A percentile compares a stretch with the other conserved stretches of the same genome.
Evolutionary conservation across 78 protist species (phyloP).

Genomic region (Reticulomyxa filosa): DNA sequence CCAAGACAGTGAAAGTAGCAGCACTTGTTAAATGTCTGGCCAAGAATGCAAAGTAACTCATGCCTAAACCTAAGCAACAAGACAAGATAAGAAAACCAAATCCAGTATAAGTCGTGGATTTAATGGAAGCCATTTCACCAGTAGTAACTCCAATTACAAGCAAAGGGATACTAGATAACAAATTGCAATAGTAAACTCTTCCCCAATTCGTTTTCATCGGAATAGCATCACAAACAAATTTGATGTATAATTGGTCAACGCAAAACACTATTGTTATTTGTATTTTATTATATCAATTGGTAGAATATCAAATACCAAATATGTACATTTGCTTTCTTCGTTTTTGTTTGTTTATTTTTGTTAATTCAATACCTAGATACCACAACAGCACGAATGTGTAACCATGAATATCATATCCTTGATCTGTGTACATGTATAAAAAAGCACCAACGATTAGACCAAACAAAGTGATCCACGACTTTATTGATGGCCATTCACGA

Average conservation of each 20-base stretch:
- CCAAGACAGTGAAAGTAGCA: background rate
- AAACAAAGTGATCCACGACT: background rate
- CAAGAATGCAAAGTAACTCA: conserved; percentile 1
- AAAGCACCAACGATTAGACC: background rate
- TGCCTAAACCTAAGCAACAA: background rate
- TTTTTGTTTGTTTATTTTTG: no score
- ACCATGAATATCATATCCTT: background rate
- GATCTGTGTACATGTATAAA: background rate
- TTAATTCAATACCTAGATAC: no score
- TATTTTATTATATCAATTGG: no score
- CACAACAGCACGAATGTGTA: background rate
- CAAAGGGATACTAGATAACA: background rate
- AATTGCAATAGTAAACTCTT: background rate
- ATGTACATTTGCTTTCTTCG: no score
- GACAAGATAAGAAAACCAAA: background rate
- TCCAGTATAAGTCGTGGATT: background rate
- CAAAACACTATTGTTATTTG: no score
- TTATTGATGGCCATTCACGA: background rate
- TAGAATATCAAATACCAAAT: no score
- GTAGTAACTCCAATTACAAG: background rate
- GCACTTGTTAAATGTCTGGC: background rate
- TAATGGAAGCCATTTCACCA: background rate
- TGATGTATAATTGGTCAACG: no score
- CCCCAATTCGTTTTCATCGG: background rate
- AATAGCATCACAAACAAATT: background rate